These are phyloP conservation scores for Teratosphaeria zuluensis DNA, from an alignment of 2,329 filamentous ascomycete species.

Conservation along the genomic window DNA sequence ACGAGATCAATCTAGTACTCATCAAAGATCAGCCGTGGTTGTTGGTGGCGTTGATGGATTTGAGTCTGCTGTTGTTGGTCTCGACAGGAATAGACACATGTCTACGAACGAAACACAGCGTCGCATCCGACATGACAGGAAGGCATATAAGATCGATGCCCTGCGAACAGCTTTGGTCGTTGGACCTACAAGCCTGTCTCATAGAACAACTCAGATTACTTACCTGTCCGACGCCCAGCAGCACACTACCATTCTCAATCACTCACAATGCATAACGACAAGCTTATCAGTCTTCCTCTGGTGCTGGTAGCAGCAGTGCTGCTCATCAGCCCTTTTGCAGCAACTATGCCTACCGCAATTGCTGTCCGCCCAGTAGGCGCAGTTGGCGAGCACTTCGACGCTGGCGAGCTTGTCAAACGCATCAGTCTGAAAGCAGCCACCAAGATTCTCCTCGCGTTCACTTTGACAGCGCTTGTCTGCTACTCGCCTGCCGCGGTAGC, in stretches of 20 bases:
- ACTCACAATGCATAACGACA: not conserved
- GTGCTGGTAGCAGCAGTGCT: not conserved
- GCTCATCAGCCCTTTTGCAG: not conserved
- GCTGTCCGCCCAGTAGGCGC: not conserved
- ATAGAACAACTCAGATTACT: not conserved
- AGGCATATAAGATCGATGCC: not conserved
- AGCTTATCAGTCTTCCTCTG: not conserved
- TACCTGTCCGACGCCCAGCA: not conserved
- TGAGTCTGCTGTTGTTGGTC: not conserved
- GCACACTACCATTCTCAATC: not conserved
- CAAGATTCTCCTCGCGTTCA: not conserved
- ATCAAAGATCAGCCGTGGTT: not conserved
- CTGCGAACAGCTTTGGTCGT: not conserved
- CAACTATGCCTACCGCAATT: not conserved
- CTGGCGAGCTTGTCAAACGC: not conserved
- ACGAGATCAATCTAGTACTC: no score
- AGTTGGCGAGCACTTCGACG: not conserved
- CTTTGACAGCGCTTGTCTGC: not conserved
- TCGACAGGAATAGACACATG: not conserved
- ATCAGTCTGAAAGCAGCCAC: not conserved
- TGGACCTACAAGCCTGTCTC: not conserved
- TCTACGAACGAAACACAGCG: not conserved
- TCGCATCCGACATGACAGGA: not conserved
- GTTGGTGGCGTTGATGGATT: not conserved
- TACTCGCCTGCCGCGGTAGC: not conserved